Evolutionary conservation across 306 rosid genomes (phyloP).

Genomic region (Mimosa bimucronata): DNA sequence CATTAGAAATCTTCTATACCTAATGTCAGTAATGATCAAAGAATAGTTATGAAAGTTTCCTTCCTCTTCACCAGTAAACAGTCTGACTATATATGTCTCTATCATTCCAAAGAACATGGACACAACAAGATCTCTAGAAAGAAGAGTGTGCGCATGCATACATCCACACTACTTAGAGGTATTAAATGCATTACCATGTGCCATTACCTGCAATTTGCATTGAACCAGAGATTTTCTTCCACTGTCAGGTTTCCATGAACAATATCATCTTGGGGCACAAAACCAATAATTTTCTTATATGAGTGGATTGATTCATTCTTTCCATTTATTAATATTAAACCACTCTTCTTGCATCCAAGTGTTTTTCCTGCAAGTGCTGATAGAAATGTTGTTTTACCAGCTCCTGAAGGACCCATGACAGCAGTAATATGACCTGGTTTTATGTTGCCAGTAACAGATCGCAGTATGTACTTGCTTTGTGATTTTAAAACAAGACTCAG

Average conservation of each 20-base stretch:
- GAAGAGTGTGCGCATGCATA: neutral
- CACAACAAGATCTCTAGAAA: neutral
- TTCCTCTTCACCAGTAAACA: neutral
- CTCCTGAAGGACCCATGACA: constrained; percentile 99
- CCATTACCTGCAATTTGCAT: constrained; percentile 87
- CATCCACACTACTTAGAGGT: neutral
- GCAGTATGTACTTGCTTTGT: constrained; percentile 70
- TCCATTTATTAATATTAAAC: constrained; percentile 83
- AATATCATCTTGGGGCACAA: constrained; percentile 98
- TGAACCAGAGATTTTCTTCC: constrained; percentile 98
- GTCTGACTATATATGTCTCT: neutral
- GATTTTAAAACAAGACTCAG: constrained; percentile 83
- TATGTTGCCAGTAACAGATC: constrained; percentile 84
- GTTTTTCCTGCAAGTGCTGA: constrained; percentile 95
- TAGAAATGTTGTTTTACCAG: constrained; percentile 95
- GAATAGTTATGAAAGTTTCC: neutral
- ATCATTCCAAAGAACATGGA: constrained; percentile 5
- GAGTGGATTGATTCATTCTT: constrained; percentile 81
- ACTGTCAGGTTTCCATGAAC: constrained; percentile 97
- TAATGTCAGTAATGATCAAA: neutral
- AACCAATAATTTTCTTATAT: constrained; percentile 85
- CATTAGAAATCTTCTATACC: neutral
- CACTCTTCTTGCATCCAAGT: constrained; percentile 72
- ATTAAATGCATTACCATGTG: constrained; percentile 28
- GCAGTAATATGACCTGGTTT: constrained; percentile 95